Conservation (phyloP, 2,329 filamentous ascomycete genomes). For the Colletotrichum aenigma region DNA sequence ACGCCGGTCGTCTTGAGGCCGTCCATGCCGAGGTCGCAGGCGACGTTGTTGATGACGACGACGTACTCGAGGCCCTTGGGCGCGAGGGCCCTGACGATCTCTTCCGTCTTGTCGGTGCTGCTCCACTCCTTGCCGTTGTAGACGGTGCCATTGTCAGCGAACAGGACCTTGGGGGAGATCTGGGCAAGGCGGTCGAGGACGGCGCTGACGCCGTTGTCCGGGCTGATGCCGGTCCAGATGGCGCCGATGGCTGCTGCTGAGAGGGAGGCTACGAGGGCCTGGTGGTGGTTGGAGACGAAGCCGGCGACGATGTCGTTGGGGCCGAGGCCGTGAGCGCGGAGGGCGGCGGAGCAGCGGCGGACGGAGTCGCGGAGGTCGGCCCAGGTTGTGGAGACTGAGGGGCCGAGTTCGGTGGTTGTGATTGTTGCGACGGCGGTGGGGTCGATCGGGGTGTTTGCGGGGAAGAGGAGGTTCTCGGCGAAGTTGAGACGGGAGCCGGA, state of each 20-base stretch:
- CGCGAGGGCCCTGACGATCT: slow-evolving; percentile 71
- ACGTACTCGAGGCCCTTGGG: slow-evolving; percentile 68
- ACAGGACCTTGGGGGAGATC: slow-evolving; percentile 81
- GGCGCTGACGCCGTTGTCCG: slow-evolving; percentile 89
- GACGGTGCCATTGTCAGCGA: slow-evolving; percentile 84
- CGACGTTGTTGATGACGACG: slow-evolving; percentile 75
- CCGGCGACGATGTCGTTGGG: slow-evolving; percentile 64
- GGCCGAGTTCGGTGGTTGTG: slow-evolving; percentile 75
- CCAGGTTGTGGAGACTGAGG: slow-evolving; percentile 70
- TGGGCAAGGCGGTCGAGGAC: slow-evolving; percentile 87
- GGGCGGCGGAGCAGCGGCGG: slow-evolving; percentile 71
- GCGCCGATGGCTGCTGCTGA: slow-evolving; percentile 82
- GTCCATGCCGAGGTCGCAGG: slow-evolving; percentile 45
- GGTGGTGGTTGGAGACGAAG: slow-evolving; percentile 88
- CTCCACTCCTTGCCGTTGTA: slow-evolving; percentile 93
- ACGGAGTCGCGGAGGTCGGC: slow-evolving; percentile 79
- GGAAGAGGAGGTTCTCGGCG: slow-evolving; percentile 92
- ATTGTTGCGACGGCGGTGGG: slow-evolving; percentile 74
- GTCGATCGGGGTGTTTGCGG: slow-evolving; percentile 59
- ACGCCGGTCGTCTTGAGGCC: slow-evolving; percentile 44
- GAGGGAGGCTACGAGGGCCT: slow-evolving; percentile 87
- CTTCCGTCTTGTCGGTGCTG: slow-evolving; percentile 77
- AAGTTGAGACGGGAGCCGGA: slow-evolving; percentile 82
- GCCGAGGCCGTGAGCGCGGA: slow-evolving; percentile 68
- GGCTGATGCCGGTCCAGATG: slow-evolving; percentile 91